Percentiles rank a stretch among this genome's conserved stretches.
Conservation (phyloP, 768 basidiomycete species). For the Cystobasidiopsis lactophilus region DNA sequence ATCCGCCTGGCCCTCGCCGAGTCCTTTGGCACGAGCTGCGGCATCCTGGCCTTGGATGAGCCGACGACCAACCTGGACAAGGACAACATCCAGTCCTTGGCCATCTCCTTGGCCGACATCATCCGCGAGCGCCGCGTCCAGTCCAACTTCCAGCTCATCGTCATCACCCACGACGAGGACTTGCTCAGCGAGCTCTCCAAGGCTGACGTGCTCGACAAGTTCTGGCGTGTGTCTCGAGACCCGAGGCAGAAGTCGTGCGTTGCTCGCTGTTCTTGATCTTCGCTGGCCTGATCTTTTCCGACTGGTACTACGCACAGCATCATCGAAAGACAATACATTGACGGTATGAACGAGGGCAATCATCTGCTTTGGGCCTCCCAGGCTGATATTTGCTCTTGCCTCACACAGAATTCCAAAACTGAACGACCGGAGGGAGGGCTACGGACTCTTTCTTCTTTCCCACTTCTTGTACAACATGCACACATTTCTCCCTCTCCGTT, state of each 20-base stretch:
- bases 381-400: neutral
- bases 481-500: too few relatives aligned
- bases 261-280: neutral
- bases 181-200: conserved; percentile 80
- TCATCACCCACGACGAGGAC: conserved; percentile 92
- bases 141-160: conserved; percentile 76
- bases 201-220: conserved; percentile 79
- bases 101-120: conserved; percentile 74
- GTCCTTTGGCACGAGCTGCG: conserved; percentile 92
- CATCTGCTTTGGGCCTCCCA: too few relatives aligned
- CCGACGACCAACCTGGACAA: conserved; percentile 91
- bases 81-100: conserved; percentile 87
- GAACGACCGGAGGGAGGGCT: neutral
- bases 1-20: conserved; percentile 92
- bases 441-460: neutral
- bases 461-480: too few relatives aligned
- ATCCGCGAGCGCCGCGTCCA: conserved; percentile 77
- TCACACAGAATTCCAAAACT: neutral
- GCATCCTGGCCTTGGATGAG: conserved; percentile 90
- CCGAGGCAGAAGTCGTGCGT: conserved; percentile 8
- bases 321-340: conserved; percentile 10
- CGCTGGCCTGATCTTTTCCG: neutral
- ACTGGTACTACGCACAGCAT: neutral
- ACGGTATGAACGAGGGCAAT: too few relatives aligned
- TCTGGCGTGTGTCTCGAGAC: conserved; percentile 40